phyloP scores from a whole-genome alignment of 75 land plant genomes.

The Isoetes taiwanensis region DNA sequence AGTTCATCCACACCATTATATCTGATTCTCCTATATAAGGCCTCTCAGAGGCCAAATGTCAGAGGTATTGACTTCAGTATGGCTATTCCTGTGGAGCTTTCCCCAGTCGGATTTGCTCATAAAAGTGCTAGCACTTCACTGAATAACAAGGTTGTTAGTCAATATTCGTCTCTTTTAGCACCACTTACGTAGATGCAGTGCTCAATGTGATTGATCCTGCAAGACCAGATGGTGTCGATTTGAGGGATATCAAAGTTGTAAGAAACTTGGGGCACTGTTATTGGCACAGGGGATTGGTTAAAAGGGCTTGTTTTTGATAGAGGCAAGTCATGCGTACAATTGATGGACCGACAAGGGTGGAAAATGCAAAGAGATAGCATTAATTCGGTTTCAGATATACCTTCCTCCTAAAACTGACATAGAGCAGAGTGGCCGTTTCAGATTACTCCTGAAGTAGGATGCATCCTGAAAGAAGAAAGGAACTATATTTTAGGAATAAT shows the following conservation, averaged over 20 bases:
- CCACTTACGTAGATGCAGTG: constrained; percentile 87
- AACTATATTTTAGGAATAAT: constrained; percentile 84
- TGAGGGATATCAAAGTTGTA: constrained; percentile 64
- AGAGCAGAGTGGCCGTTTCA: constrained; percentile 87
- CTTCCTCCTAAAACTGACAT: constrained; percentile 93
- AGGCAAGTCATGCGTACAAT: constrained; percentile 75
- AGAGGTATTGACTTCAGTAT: constrained; percentile 50
- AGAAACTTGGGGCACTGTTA: constrained; percentile 80
- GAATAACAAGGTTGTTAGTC: constrained; percentile 82
- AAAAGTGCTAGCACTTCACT: constrained; percentile 79
- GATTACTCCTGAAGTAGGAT: constrained; percentile 78
- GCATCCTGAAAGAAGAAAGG: constrained; percentile 90
- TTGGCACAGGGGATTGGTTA: constrained; percentile 79
- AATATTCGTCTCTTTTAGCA: constrained; percentile 85
- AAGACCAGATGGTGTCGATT: constrained; percentile 60
- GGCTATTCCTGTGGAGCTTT: constrained; percentile 71
- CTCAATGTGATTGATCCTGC: constrained; percentile 71
- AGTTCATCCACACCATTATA: constrained; percentile 71
- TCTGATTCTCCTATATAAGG: constrained; percentile 74
- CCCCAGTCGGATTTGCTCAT: constrained; percentile 61
- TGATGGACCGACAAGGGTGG: constrained; percentile 82
- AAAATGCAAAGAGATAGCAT: constrained; percentile 81
- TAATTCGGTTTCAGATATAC: constrained; percentile 93
- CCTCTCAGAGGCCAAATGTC: constrained; percentile 44
- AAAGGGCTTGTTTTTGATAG: constrained; percentile 77